phyloP scores from a whole-genome alignment of 306 rosid species.

The Malus domestica region DNA sequence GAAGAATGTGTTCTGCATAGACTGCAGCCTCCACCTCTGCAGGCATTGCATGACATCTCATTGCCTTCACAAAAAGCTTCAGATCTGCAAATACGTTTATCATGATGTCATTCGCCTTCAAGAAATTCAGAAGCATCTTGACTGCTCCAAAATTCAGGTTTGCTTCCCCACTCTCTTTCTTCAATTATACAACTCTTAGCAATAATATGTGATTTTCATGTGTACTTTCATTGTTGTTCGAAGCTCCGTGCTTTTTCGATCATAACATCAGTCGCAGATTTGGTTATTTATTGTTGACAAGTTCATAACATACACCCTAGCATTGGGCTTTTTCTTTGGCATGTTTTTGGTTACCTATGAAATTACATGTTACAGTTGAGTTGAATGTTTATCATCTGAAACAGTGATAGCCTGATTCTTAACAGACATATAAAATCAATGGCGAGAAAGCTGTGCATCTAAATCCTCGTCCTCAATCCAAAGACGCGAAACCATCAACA shows the following conservation, averaged over 20 bases:
- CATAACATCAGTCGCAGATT: neutral
- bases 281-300: neutral
- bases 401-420: constrained; percentile 13
- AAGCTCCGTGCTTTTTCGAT: neutral
- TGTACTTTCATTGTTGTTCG: neutral
- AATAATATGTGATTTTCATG: constrained; percentile 1
- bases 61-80: constrained; percentile 60
- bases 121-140: constrained; percentile 64
- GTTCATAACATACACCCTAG: too few species aligned
- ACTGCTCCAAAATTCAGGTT: constrained; percentile 91
- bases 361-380: neutral
- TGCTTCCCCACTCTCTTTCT: neutral
- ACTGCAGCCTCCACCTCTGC: constrained; percentile 60
- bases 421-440: constrained; percentile 81
- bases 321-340: neutral
- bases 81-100: constrained; percentile 78
- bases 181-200: neutral
- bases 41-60: constrained; percentile 70
- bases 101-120: constrained; percentile 77
- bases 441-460: constrained; percentile 87
- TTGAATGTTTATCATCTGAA: neutral
- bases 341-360: neutral
- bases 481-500: constrained; percentile 47
- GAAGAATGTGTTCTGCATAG: constrained; percentile 74
- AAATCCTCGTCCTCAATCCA: constrained; percentile 68